Evolutionary conservation across 106 monocot genomes (phyloP).

Genomic region (Dendrobium huoshanense): DNA sequence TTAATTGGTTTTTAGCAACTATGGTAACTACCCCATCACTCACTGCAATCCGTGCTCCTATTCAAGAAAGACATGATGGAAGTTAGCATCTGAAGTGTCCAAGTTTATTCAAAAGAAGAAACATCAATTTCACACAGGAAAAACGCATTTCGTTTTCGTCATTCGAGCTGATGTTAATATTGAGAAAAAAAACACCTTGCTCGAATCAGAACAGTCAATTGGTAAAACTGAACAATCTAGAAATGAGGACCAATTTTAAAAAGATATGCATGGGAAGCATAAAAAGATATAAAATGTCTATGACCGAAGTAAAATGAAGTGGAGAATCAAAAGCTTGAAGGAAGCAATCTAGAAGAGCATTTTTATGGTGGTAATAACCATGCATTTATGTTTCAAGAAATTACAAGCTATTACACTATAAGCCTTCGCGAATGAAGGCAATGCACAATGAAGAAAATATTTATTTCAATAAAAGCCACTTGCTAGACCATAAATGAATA

Average conservation of each 20-base stretch:
- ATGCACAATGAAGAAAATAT: neutral
- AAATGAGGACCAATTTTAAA: neutral
- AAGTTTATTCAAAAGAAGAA: neutral
- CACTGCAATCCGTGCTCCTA: slow-evolving; percentile 80
- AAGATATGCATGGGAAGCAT: neutral
- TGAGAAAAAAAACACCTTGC: neutral
- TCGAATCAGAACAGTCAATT: neutral
- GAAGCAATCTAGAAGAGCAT: neutral
- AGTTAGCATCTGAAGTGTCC: neutral
- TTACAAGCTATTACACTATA: neutral
- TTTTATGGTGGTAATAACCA: neutral
- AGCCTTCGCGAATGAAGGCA: neutral
- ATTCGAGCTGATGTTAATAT: neutral
- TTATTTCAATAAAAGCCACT: neutral
- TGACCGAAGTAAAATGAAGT: neutral
- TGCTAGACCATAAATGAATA: neutral
- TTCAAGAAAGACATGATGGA: neutral
- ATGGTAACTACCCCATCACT: slow-evolving; percentile 78
- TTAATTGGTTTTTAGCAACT: slow-evolving; percentile 68
- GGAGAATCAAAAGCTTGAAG: neutral
- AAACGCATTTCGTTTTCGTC: neutral
- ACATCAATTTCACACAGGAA: neutral
- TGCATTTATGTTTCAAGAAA: neutral
- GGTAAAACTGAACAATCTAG: neutral
- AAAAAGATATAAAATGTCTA: neutral